Conservation (phyloP, 2,329 filamentous ascomycete genomes). For the Xylaria polymorpha region DNA sequence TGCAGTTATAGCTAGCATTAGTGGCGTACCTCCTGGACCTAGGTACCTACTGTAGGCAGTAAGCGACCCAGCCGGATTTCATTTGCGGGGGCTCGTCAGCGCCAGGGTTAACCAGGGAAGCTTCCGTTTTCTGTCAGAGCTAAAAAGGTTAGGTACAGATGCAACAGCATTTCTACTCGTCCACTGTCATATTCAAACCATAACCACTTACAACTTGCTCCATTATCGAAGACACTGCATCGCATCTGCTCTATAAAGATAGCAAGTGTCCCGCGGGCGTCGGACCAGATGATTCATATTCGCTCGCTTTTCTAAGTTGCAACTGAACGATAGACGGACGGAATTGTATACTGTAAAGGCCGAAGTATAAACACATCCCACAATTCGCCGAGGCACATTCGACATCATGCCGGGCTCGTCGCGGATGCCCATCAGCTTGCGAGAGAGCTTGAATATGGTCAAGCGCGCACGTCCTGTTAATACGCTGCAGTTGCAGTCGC, state of each 20-base stretch:
- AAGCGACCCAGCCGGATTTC: neutral
- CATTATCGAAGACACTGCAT: neutral
- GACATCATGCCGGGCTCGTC: slow-evolving; percentile 71
- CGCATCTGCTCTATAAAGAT: slow-evolving; percentile 13
- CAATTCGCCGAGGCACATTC: slow-evolving; percentile 7
- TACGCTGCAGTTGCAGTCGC: slow-evolving; percentile 66
- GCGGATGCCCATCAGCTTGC: slow-evolving; percentile 76
- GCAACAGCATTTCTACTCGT: slow-evolving; percentile 8
- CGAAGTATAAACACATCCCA: slow-evolving; percentile 2
- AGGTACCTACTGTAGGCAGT: neutral
- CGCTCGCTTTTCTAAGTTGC: slow-evolving; percentile 5
- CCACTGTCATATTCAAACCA: neutral
- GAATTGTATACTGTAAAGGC: neutral
- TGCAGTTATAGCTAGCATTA: slow-evolving; percentile 7
- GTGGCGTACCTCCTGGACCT: neutral
- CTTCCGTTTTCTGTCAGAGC: slow-evolving; percentile 15
- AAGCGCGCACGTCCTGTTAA: slow-evolving; percentile 67
- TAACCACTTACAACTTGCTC: neutral
- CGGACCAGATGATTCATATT: slow-evolving; percentile 24
- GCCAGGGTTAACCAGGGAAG: slow-evolving; percentile 17
- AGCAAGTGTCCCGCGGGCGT: slow-evolving; percentile 18
- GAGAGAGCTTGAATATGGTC: slow-evolving; percentile 72
- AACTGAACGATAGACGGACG: slow-evolving; percentile 25
- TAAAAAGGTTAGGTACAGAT: slow-evolving; percentile 12
- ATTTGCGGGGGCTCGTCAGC: slow-evolving; percentile 20